A percentile compares a stretch with the other conserved stretches of the same genome.
Conservation (phyloP, 192 early-diverging fungal genomes). For the Backusella circina region DNA sequence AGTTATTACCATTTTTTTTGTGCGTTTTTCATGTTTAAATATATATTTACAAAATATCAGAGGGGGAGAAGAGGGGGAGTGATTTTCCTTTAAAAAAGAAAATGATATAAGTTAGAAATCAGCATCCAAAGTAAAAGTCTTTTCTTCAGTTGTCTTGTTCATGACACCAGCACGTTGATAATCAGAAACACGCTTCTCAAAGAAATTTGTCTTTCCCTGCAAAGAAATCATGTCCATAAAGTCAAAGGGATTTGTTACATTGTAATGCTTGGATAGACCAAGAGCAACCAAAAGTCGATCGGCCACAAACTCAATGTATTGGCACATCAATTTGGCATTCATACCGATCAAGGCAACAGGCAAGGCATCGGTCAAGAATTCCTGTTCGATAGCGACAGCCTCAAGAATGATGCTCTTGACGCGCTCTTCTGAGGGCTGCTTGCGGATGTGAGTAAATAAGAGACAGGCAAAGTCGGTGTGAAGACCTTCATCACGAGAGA, state of each 20-base stretch:
- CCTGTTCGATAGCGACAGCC: constrained; percentile 92
- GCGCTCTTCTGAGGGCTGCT: constrained; percentile 63
- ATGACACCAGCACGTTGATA: constrained; percentile 94
- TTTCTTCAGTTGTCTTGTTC: constrained; percentile 59
- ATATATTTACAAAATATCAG: neutral
- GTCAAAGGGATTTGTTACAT: constrained; percentile 91
- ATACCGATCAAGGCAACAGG: constrained; percentile 95
- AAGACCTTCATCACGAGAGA: constrained; percentile 95
- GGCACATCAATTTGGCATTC: constrained; percentile 91
- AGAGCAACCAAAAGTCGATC: constrained; percentile 90
- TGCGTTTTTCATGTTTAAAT: neutral
- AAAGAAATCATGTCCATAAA: constrained; percentile 99
- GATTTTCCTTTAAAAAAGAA: neutral
- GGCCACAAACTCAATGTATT: constrained; percentile 99
- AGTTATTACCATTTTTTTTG: neutral
- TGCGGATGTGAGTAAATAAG: constrained; percentile 77
- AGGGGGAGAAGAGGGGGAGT: neutral
- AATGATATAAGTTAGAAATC: constrained; percentile 60
- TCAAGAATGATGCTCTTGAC: constrained; percentile 76
- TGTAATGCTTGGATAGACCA: constrained; percentile 82
- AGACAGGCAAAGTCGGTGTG: constrained; percentile 98
- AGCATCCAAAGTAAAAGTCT: constrained; percentile 76
- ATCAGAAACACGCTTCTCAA: constrained; percentile 95
- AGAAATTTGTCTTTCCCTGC: constrained; percentile 99
- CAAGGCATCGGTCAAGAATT: constrained; percentile 91